phyloP scores from a whole-genome alignment of 768 basidiomycete species.

The Terana coerulea region DNA sequence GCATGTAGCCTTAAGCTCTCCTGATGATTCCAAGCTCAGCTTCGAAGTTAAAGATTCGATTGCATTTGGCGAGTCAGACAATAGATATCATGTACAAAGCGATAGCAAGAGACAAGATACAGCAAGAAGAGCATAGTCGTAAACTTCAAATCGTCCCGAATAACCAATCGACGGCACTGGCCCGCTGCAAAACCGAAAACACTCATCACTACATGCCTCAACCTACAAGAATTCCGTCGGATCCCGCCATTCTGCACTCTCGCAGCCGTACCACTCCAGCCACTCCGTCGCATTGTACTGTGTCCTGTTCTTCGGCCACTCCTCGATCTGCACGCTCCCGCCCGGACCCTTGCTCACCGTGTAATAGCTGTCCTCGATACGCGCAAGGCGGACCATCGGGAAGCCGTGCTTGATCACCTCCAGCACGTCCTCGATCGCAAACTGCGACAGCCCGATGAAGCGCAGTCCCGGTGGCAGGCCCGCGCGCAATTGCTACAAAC shows the following conservation, averaged over 20 bases:
- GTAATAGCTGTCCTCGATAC: slow-evolving; percentile 52
- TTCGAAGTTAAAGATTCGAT: too few species aligned
- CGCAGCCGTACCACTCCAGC: slow-evolving; percentile 64
- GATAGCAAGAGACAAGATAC: too few species aligned
- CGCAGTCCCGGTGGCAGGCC: slow-evolving; percentile 51
- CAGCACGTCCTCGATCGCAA: slow-evolving; percentile 35
- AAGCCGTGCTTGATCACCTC: slow-evolving; percentile 56
- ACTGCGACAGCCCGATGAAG: slow-evolving; percentile 54
- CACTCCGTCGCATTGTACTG: slow-evolving; percentile 54
- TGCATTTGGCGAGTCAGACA: too few species aligned
- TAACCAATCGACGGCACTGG: too few species aligned
- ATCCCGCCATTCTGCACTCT: slow-evolving; percentile 42
- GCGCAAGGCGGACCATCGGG: slow-evolving; percentile 54
- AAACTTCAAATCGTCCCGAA: too few species aligned
- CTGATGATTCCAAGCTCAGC: too few species aligned
- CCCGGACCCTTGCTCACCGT: slow-evolving; percentile 34
- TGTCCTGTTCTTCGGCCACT: slow-evolving; percentile 52
- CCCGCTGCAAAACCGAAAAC: too few species aligned
- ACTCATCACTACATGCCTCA: too few species aligned
- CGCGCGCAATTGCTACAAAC: slow-evolving; percentile 51
- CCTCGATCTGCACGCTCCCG: slow-evolving; percentile 43
- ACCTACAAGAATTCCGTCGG: slow-evolving; percentile 23
- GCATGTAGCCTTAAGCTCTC: too few species aligned
- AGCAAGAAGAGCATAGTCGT: too few species aligned
- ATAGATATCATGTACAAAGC: too few species aligned